Percentiles rank a stretch among this genome's conserved stretches.
These are phyloP conservation scores for Acanthamoeba royreba DNA, from an alignment of 208 protist genomes.

Conservation along the genomic window DNA sequence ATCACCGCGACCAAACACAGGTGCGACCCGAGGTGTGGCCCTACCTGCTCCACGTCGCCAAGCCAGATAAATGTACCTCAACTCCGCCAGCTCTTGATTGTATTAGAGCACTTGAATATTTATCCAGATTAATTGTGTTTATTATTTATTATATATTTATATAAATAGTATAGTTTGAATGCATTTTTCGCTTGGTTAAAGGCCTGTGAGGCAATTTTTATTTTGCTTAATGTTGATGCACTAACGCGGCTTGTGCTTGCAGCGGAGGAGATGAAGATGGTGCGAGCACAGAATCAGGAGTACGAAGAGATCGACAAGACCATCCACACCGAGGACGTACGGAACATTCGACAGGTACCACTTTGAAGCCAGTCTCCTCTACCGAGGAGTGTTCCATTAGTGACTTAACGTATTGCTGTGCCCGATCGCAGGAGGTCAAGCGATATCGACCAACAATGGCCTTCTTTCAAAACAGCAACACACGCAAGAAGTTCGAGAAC, in stretches of 20 bases:
- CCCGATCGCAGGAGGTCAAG: neutral
- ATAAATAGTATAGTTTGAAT: neutral
- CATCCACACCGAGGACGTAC: too few relatives aligned
- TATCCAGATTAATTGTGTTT: neutral
- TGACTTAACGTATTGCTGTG: too few relatives aligned
- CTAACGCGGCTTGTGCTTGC: too few relatives aligned
- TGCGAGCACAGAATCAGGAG: conserved; percentile 41
- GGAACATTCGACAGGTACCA: too few relatives aligned
- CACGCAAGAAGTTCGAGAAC: conserved; percentile 59
- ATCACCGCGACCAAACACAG: neutral
- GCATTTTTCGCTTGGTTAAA: neutral
- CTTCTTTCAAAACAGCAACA: conserved; percentile 49
- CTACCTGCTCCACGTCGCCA: conserved; percentile 60
- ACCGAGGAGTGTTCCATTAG: too few relatives aligned
- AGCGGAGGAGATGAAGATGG: conserved; percentile 8
- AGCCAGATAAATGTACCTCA: conserved; percentile 61
- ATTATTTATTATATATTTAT: neutral
- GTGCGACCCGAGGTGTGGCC: conserved; percentile 59
- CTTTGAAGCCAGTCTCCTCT: too few relatives aligned
- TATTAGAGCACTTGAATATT: too few relatives aligned
- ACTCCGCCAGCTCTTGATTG: too few relatives aligned
- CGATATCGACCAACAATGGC: conserved; percentile 35
- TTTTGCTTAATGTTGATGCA: too few relatives aligned
- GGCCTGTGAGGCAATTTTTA: too few relatives aligned
- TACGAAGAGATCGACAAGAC: conserved; percentile 72